These are phyloP conservation scores for Cutaneotrichosporon spelunceum DNA, from an alignment of 1,284 basidiomycete species.

Conservation along the genomic window DNA sequence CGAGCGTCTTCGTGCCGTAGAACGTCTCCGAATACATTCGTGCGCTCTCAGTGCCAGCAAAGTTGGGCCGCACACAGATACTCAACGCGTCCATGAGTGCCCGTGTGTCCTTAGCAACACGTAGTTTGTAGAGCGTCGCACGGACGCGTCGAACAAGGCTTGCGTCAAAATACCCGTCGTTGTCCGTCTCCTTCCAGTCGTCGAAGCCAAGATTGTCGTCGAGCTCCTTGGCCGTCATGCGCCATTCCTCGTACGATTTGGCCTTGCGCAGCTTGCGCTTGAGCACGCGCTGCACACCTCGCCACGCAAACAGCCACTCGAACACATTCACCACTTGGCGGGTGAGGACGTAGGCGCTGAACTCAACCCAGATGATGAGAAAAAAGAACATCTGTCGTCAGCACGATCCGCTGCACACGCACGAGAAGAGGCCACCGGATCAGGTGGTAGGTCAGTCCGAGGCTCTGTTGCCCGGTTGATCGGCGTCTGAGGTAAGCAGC, in stretches of 20 bases:
- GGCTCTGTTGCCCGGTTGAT: conserved; percentile 54
- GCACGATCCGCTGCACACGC: conserved; percentile 32
- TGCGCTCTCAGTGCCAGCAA: conserved; percentile 88
- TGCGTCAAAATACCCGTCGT: conserved; percentile 86
- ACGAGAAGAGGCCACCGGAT: conserved; percentile 87
- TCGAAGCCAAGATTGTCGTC: conserved; percentile 80
- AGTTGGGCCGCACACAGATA: conserved; percentile 87
- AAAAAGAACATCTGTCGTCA: conserved; percentile 68
- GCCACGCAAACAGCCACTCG: conserved; percentile 86
- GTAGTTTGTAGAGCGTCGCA: conserved; percentile 38
- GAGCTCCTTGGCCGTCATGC: conserved; percentile 69
- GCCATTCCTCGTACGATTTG: conserved; percentile 74
- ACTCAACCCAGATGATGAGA: conserved; percentile 77
- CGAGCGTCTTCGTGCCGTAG: conserved; percentile 77
- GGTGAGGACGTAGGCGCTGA: conserved; percentile 78
- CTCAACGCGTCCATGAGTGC: conserved; percentile 87
- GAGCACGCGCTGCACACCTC: conserved; percentile 75
- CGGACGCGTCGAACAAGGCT: conserved; percentile 47
- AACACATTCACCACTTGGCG: conserved; percentile 90
- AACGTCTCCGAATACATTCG: conserved; percentile 86
- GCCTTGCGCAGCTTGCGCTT: conserved; percentile 72
- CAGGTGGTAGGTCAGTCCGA: conserved; percentile 75
- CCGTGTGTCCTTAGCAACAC: conserved; percentile 63
- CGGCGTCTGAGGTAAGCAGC: conserved; percentile 16
- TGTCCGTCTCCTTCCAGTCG: conserved; percentile 79